Evolutionary conservation across 73 alveolate genomes (phyloP), one percentile per base, ranked within the genome.

Genomic region (Paramecium primaurelia): DNA sequence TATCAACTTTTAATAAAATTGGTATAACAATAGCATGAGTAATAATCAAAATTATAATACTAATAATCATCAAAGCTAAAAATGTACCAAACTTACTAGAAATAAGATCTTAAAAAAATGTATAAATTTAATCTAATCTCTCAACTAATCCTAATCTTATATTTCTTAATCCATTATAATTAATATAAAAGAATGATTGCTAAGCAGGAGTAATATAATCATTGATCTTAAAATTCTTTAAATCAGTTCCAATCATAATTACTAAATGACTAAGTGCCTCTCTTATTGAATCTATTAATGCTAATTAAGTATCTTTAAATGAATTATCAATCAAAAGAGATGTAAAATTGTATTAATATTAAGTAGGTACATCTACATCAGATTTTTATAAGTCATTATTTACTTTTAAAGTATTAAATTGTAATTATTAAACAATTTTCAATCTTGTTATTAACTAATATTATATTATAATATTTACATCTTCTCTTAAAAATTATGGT

Each of bases 11-110:
- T 37, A 75, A 34, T 37, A 75, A 28, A 4, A 75, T 75, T 75
- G 88, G 88, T 75, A 75, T 37, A 0, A 75, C 88, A 8, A 75
- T 75, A 20, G 60, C 59, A 75, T 75, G 88, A 22, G 88, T 75
- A 16, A 75, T 40, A 36, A 75, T 75, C 9, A 75, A 10, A 20
- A 75, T 75, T 9, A 75, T 34, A 22, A 75, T 40, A 75, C 88
- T 75, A 11, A 75, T 40, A 34, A 75, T 75, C 88, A 75, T 75
- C 38, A 75, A 37, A 12, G 59, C 25, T 75, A 75, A 75, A 16
- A 75, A 75, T 37, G 88, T 75, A 22, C 34, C 36, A 38, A 75
- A 40, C 40, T 75, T 75, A 75, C 9, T 34, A 32, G 58, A 75
- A 22, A 75, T 20, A 2, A 32, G n/a, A 75, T 75, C 88, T 37